Evolutionary conservation across 768 basidiomycete species (phyloP).

Genomic region (Daedaleopsis sinensis): DNA sequence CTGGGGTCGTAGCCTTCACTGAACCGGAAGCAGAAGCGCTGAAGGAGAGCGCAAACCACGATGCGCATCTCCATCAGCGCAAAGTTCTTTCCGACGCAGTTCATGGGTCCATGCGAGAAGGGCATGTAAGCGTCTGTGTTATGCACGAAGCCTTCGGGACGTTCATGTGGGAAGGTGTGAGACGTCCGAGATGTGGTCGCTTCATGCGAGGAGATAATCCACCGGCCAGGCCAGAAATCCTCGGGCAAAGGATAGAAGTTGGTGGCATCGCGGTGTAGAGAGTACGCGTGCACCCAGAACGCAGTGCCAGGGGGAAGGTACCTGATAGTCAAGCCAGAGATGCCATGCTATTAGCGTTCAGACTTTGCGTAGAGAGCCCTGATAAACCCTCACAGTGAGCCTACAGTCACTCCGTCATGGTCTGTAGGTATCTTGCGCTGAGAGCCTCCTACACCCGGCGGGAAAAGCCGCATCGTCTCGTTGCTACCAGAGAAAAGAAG

Average conservation of each 20-base stretch:
- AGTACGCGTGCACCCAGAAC: conserved; percentile 38
- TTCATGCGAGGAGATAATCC: conserved; percentile 31
- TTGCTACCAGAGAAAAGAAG: conserved; percentile 36
- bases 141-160: conserved; percentile 12
- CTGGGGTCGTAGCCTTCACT: conserved; percentile 31
- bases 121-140: conserved; percentile 42
- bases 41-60: conserved; percentile 35
- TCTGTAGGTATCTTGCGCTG: conserved; percentile 38
- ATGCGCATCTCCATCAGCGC: conserved; percentile 40
- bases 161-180: background rate
- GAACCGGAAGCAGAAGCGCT: conserved; percentile 36
- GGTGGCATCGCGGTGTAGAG: conserved; percentile 46
- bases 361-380: background rate
- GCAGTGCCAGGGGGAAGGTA: conserved; percentile 43
- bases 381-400: conserved; percentile 31
- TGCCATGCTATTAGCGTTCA: background rate
- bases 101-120: conserved; percentile 50
- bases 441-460: conserved; percentile 43
- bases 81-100: conserved; percentile 52
- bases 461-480: conserved; percentile 47
- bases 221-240: conserved; percentile 47
- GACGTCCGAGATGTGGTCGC: background rate
- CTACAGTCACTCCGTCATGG: conserved; percentile 35
- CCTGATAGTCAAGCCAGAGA: conserved; percentile 24
- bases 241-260: conserved; percentile 48